Base-by-base conservation (phyloP, 441 rosid genomes). In the Populus tomentosa region DNA sequence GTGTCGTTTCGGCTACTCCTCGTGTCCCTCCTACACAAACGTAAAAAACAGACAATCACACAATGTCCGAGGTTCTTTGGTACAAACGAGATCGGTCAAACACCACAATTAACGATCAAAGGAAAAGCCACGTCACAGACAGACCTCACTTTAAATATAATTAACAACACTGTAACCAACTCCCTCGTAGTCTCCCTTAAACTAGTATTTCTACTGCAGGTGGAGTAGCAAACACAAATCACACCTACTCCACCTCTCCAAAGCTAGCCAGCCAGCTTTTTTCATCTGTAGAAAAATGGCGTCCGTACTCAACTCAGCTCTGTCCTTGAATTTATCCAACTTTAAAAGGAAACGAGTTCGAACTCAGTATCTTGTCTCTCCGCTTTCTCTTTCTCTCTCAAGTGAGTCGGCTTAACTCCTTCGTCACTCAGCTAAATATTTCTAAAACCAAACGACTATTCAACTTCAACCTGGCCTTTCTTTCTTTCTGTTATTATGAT, bases 291-390 rank as follows among this genome's bases (percentile, higher is more conserved):
- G 23, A 6, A 30, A 87, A 62, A 93, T 95, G 98, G 89, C 97
- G 79, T 89, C 92, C 36, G 73, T 88, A 20, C 86, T 89, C 20
- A 90, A 87, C 82, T 50, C 94, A 26, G 91, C 86, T 72, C 76
- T 88, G 18, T 83, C 95, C 62, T 62, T 87, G n/a, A 78, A 75
- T 30, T 38, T 82, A 61, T 86, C 92, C 6, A 73, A 75, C 71
- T 62, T 79, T 84, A 73, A 42, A 81, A 9, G 79, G 76, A 68
- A 71, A 76, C 82, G 87, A 69, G 69, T 84, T 72, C 88, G 87
- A 32, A 79, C 75, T 77, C 90, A 59, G 68, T 83, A 86, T n/a
- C 84, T 70, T 70, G 71, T 79, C 14, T 73, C 77, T 38, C 84
- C 86, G 3, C 77, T 67, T 53, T 80, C 91, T 65, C 77, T 87